These are phyloP conservation scores for Tolypocladium tundrense DNA, from an alignment of 2,329 filamentous ascomycete species.

Conservation along the genomic window DNA sequence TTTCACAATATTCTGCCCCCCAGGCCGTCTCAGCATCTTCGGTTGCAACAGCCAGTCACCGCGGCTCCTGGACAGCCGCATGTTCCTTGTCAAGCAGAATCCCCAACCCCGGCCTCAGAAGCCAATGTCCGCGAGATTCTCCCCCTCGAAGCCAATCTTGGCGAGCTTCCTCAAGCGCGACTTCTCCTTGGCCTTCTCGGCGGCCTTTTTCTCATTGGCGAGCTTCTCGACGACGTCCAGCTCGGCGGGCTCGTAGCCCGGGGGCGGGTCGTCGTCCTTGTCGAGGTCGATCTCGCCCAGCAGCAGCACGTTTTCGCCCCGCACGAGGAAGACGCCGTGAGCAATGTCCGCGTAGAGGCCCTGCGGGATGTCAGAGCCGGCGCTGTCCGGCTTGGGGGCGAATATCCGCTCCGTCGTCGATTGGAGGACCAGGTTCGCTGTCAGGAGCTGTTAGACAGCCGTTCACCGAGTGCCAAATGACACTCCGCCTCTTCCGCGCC, in stretches of 20 bases:
- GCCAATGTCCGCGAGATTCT: slow-evolving; percentile 66
- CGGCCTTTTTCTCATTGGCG: slow-evolving; percentile 59
- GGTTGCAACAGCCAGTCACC: background rate
- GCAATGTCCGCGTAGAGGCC: slow-evolving; percentile 72
- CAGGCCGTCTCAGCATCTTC: background rate
- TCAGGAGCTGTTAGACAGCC: background rate
- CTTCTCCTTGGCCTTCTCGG: slow-evolving; percentile 66
- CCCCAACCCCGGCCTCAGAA: slow-evolving; percentile 30
- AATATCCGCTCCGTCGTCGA: slow-evolving; percentile 87
- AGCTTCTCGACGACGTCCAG: slow-evolving; percentile 60
- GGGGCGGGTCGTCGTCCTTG: slow-evolving; percentile 79
- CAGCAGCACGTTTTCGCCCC: slow-evolving; percentile 93
- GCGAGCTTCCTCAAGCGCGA: slow-evolving; percentile 59
- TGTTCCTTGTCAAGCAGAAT: background rate
- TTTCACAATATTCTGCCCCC: slow-evolving; percentile 56
- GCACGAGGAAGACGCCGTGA: slow-evolving; percentile 80
- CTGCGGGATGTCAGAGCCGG: slow-evolving; percentile 22
- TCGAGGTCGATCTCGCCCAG: slow-evolving; percentile 96
- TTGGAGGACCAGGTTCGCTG: slow-evolving; percentile 91
- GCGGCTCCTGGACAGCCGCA: background rate
- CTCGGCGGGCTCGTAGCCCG: slow-evolving; percentile 57
- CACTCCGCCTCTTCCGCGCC: background rate
- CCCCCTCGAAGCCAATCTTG: slow-evolving; percentile 77
- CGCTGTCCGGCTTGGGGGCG: slow-evolving; percentile 37
- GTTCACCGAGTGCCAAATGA: background rate